These are phyloP conservation scores for Fusarium sp. DNA, from an alignment of 2,329 filamentous ascomycete species.

Conservation along the genomic window DNA sequence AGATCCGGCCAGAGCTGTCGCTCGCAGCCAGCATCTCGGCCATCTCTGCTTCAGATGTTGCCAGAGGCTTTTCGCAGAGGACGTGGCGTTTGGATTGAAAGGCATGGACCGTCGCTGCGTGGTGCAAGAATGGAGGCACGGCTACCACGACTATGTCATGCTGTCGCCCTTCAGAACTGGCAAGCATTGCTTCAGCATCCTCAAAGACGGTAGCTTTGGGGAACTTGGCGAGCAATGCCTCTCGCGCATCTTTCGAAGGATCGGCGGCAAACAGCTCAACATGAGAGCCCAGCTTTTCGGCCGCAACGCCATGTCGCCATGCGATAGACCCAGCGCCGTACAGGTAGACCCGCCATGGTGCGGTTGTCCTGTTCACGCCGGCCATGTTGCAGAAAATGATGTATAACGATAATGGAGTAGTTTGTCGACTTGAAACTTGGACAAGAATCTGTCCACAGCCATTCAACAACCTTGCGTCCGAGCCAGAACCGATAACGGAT, in stretches of 20 bases:
- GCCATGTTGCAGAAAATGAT: constrained; percentile 9
- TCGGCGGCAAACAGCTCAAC: constrained; percentile 28
- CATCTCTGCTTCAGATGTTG: constrained; percentile 26
- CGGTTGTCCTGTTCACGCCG: not conserved
- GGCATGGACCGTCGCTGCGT: constrained; percentile 19
- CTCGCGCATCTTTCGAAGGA: constrained; percentile 18
- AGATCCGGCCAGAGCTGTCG: constrained; percentile 10
- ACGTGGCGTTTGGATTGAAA: constrained; percentile 28
- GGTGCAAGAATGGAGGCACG: constrained; percentile 30
- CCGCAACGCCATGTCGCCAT: constrained; percentile 28
- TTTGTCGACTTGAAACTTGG: not conserved
- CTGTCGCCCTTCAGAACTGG: constrained; percentile 16
- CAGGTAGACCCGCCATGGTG: constrained; percentile 22
- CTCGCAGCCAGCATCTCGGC: constrained; percentile 24
- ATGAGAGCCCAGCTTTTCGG: constrained; percentile 7
- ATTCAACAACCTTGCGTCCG: not conserved
- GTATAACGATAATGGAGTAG: not conserved
- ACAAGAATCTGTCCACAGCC: not conserved
- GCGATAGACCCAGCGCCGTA: constrained; percentile 31
- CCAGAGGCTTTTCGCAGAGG: constrained; percentile 32
- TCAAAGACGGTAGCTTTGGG: constrained; percentile 23
- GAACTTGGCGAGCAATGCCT: constrained; percentile 22
- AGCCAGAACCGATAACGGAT: not conserved
- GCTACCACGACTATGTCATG: constrained; percentile 32
- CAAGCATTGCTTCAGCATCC: constrained; percentile 22